Conservation (phyloP, 116 monocot genomes). For the Cymodocea nodosa region DNA sequence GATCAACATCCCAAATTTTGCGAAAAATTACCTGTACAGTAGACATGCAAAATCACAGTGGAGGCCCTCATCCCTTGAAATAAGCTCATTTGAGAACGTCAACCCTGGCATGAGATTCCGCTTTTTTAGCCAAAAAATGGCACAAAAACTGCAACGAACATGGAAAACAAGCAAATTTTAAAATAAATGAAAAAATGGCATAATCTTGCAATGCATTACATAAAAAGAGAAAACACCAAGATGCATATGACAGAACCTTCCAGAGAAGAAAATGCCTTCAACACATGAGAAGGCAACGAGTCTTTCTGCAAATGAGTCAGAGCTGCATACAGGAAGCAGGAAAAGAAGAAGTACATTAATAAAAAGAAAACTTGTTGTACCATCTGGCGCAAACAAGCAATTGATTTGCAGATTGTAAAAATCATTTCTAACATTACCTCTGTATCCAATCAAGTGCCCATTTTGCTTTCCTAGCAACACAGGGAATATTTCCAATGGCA, state of each 20-base stretch:
- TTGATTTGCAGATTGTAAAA: too few relatives aligned
- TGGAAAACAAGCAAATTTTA: too few relatives aligned
- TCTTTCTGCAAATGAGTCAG: slow-evolving; percentile 60
- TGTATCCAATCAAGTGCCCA: slow-evolving; percentile 86
- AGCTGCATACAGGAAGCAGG: not conserved
- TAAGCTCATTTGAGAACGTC: slow-evolving; percentile 88
- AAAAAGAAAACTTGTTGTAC: too few relatives aligned
- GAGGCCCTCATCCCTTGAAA: slow-evolving; percentile 82
- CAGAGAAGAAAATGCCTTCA: slow-evolving; percentile 75
- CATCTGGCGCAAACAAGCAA: too few relatives aligned
- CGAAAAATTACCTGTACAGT: slow-evolving; percentile 20
- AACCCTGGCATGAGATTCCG: slow-evolving; percentile 78
- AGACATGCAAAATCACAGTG: slow-evolving; percentile 87
- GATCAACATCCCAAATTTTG: too few relatives aligned
- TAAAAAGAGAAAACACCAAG: too few relatives aligned
- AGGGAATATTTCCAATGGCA: slow-evolving; percentile 75
- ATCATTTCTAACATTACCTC: not conserved
- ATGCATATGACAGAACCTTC: slow-evolving; percentile 11
- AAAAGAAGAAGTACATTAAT: too few relatives aligned
- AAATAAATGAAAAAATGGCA: too few relatives aligned
- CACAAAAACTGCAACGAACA: slow-evolving; percentile 30
- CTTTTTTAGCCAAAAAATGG: slow-evolving; percentile 96
- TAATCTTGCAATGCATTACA: too few relatives aligned
- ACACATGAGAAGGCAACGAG: slow-evolving; percentile 74
- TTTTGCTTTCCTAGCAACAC: slow-evolving; percentile 56